Evolutionary conservation across 495 filamentous ascomycete genomes (phyloP), one percentile per base, ranked within the genome.

Genomic region (Saxophila tyrrhenica): DNA sequence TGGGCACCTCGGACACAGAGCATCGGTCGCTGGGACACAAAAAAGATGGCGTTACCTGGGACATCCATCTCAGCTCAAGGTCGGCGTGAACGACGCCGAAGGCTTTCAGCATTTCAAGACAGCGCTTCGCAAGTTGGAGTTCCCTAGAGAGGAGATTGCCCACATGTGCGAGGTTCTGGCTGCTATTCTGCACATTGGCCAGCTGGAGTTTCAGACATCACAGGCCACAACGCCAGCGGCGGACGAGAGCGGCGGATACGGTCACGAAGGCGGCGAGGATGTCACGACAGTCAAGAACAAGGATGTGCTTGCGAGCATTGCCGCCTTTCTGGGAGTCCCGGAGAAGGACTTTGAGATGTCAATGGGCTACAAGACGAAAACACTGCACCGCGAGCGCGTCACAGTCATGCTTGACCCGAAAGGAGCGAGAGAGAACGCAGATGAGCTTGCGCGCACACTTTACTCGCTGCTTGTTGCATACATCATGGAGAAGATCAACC

Each of bases 91-190:
- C 64, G 92, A 98, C 67, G 73, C 80, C 2, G 91, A 95, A 63
- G 91, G 91, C 0, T 98, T 98, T 69, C 87, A 94, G 65, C 84
- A 95, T 49, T 98, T 98, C 74, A 98, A 98, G 74, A 95, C 86
- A 0, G 92, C 92, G 2, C 71, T 98, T 49, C 73, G 91, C 44
- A 96, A 94, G 66, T 77, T 98, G 38, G 92, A 95, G 66, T 96
- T 98, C 60, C 87, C 90, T 1, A 78, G 89, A 21, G 80, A 82
- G 58, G 91, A 96, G 61, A 95, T 98, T 66, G 92, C 92, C 35
- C 90, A 95, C 65, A 86, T 97, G 53, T 98, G 92, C 66, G 91
- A 97, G 69, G 80, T 96, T 41, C 69, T 98, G 21, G 92, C 92
- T 20, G 79, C 78, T 62, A 94, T 98, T 57, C 76, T 98, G 15